phyloP scores from a whole-genome alignment of 345 rosid species.

The Balakata baccata region DNA sequence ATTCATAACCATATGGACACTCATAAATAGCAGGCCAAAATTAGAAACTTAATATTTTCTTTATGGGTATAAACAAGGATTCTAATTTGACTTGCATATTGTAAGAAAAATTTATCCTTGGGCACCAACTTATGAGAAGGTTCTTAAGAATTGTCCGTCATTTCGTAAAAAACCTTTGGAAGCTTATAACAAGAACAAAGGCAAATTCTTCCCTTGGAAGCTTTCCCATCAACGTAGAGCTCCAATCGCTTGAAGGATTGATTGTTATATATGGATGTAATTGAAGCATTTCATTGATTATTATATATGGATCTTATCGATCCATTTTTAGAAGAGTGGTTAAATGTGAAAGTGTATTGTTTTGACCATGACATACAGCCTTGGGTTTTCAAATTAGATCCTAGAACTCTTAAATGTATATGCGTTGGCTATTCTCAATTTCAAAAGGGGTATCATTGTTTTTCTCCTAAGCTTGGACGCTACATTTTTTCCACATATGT shows the following conservation, averaged over 20 bases:
- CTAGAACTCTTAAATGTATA: no score
- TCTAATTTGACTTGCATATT: not conserved
- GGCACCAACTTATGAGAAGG: not conserved
- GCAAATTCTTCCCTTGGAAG: not conserved
- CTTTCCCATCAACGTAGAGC: not conserved
- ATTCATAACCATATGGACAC: not conserved
- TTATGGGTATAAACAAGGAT: not conserved
- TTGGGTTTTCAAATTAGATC: no score
- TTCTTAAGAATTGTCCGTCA: not conserved
- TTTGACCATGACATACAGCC: no score
- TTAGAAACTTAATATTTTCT: not conserved
- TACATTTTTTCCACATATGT: no score
- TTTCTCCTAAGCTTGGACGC: no score
- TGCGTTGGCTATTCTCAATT: no score
- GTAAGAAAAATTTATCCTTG: not conserved
- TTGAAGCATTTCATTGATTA: no score
- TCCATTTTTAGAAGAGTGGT: no score
- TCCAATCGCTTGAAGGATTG: not conserved
- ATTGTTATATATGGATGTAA: not conserved
- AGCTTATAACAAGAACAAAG: not conserved
- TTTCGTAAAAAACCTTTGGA: not conserved
- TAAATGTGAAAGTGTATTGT: no score
- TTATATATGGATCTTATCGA: no score
- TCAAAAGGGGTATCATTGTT: no score
- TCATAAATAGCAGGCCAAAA: not conserved